Percentiles rank a stretch among this genome's conserved stretches.
These are phyloP conservation scores for Naganishia kalamii DNA, from an alignment of 768 basidiomycete species.

Conservation along the genomic window DNA sequence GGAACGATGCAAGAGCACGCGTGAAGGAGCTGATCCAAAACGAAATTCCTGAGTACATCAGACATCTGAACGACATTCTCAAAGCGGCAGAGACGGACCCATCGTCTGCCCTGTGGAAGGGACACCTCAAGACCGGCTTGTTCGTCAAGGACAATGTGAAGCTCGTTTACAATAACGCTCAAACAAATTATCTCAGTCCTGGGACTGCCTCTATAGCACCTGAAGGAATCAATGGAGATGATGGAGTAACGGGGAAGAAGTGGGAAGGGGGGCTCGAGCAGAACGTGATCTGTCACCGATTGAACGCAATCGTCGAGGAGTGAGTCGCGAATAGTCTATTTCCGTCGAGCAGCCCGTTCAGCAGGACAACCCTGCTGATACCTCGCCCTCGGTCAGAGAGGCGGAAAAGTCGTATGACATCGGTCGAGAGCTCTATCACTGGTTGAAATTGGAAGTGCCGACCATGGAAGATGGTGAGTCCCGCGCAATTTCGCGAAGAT, in stretches of 20 bases:
- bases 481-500: not conserved
- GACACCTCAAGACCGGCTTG: not conserved
- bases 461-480: conserved; percentile 19
- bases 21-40: not conserved
- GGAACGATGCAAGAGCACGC: not conserved
- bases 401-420: not conserved
- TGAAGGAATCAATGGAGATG: not conserved
- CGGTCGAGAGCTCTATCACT: not conserved
- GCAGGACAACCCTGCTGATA: too few relatives aligned
- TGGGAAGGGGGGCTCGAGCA: not conserved
- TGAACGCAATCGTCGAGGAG: conserved; percentile 2
- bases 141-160: not conserved
- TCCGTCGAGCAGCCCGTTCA: too few relatives aligned
- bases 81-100: not conserved
- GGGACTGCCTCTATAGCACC: not conserved
- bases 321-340: too few relatives aligned
- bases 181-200: too few relatives aligned
- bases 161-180: not conserved
- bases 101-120: not conserved
- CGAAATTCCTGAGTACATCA: not conserved
- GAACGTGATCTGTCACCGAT: not conserved
- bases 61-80: not conserved
- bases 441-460: conserved; percentile 15
- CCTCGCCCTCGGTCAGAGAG: not conserved
- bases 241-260: not conserved